Evolutionary conservation across 129 eudicot species (phyloP), one percentile per base, ranked within the genome.

Genomic region (Artemisia tridentata): DNA sequence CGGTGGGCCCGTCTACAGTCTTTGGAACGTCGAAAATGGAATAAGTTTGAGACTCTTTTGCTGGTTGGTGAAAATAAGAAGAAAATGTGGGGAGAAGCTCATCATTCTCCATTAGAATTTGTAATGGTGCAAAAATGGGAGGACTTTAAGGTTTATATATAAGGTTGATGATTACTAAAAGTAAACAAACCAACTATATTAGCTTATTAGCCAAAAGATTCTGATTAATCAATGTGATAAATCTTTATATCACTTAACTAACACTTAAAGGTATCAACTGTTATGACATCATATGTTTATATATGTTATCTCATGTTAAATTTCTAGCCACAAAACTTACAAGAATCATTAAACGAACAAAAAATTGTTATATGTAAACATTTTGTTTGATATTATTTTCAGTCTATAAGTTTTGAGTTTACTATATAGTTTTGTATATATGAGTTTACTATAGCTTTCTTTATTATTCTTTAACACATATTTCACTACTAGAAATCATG

Each of bases 61-160:
- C 31, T 12, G 53, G 69, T 68, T 72, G 66, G 31, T 66, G 55
- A 21, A 53, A 49, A 76, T 51, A 67, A 49, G 83, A 71, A 68
- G 86, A 79, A 20, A 68, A 27, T 74, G 73, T 10, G 66, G 87
- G 76, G 75, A 75, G 78, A 74, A 76, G 71, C 75, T 67, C 49
- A 38, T 84, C 78, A 67, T 83, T 76, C 41, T 81, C 86, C 89
- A 90, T 87, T 63, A 60, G 50, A 68, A 53, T 76, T 52, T 58
- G 75, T 70, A 50, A 47, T 69, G 72, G 79, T 63, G 67, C 71
- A 51, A 74, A 55, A 46, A 65, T 72, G 59, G 70, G 65, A 58
- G 69, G 77, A 55, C 62, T 75, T 50, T 58, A 54, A 43, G 81
- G 77, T 71, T 78, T 77, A 81, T 80, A 76, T 67, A 62, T 18